Evolutionary conservation across 2,329 filamentous ascomycete species (phyloP), one percentile per base, ranked within the genome.

Genomic region (Mycosphaerella sp.): DNA sequence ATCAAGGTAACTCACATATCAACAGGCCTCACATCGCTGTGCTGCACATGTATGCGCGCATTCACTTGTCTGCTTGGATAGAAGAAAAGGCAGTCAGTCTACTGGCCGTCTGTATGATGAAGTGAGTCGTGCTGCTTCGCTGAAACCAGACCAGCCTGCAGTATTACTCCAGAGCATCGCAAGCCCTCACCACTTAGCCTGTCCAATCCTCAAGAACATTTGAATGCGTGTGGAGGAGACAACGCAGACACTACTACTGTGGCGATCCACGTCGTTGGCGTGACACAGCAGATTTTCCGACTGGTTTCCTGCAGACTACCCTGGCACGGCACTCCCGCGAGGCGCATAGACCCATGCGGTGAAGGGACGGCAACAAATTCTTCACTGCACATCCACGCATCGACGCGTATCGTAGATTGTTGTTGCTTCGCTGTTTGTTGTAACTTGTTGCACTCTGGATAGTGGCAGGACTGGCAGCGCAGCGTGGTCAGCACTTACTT

Each of bases 281-380:
- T 42, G 42, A 36, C 45, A 49, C 45, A 36, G 39, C 45, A 49
- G 45, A 49, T 41, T 49, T 49, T 49, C 37, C 45, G 45, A 49
- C 45, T 49, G 37, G 45, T 49, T 39, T n/a, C 37, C 25, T 37
- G 37, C 36, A n/a, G 37, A 27, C 36, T 32, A 30, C 25, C 44
- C 44, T 27, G 25, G 25, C 37, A 17, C 30, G 30, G 30, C 30
- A 34, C 30, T 49, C 37, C 37, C 45, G 45, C 45, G 13, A 17
- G 16, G 39, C 37, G 45, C 45, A 49, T 35, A 46, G 10, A 4
- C 30, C 30, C n/a, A 49, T 42, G 45, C 45, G 45, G 45, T 49
- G 45, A 49, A 49, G 45, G 30, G 10, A 34, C 37, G 42, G 45
- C 45, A 16, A 36, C 45, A 14, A 48, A 48, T 40, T 48, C 27